Evolutionary conservation across 2,329 filamentous ascomycete species (phyloP).

Genomic region (Colletotrichum sp.): DNA sequence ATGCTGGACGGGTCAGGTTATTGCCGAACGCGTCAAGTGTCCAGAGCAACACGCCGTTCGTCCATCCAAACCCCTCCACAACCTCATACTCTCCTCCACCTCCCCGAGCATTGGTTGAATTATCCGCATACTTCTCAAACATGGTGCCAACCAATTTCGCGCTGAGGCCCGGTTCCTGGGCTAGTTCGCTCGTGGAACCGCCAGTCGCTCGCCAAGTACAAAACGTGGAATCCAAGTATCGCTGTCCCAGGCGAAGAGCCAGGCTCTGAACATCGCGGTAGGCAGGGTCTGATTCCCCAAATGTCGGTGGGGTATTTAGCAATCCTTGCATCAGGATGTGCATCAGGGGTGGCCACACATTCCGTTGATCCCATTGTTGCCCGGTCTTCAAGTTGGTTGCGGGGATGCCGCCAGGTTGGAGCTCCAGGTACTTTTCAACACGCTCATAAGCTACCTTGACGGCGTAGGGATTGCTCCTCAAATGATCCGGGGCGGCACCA

Average conservation of each 20-base stretch:
- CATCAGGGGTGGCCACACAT: slow-evolving; percentile 72
- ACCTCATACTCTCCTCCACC: slow-evolving; percentile 73
- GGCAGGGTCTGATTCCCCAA: slow-evolving; percentile 56
- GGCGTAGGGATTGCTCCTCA: slow-evolving; percentile 64
- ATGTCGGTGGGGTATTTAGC: slow-evolving; percentile 62
- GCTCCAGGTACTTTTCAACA: slow-evolving; percentile 57
- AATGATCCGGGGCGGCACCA: slow-evolving; percentile 61
- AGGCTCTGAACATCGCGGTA: slow-evolving; percentile 60
- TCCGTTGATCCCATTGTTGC: slow-evolving; percentile 75
- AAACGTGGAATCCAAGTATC: slow-evolving; percentile 71
- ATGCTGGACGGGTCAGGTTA: slow-evolving; percentile 59
- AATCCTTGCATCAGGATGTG: slow-evolving; percentile 69
- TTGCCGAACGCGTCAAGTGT: slow-evolving; percentile 65
- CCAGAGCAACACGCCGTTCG: slow-evolving; percentile 73
- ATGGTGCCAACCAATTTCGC: slow-evolving; percentile 60
- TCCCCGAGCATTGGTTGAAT: slow-evolving; percentile 64
- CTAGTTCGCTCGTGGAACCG: slow-evolving; percentile 59
- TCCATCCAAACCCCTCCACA: slow-evolving; percentile 75
- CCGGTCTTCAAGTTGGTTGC: slow-evolving; percentile 66
- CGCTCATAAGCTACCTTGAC: slow-evolving; percentile 60
- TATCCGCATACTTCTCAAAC: slow-evolving; percentile 74
- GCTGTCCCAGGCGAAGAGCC: slow-evolving; percentile 64
- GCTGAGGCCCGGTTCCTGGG: slow-evolving; percentile 52
- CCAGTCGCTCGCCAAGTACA: slow-evolving; percentile 75
- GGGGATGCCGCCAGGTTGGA: slow-evolving; percentile 61